Percentiles rank a stretch among this genome's conserved stretches.
Conservation (phyloP, 1,139 yeast species). For the Pichia cactophila region DNA sequence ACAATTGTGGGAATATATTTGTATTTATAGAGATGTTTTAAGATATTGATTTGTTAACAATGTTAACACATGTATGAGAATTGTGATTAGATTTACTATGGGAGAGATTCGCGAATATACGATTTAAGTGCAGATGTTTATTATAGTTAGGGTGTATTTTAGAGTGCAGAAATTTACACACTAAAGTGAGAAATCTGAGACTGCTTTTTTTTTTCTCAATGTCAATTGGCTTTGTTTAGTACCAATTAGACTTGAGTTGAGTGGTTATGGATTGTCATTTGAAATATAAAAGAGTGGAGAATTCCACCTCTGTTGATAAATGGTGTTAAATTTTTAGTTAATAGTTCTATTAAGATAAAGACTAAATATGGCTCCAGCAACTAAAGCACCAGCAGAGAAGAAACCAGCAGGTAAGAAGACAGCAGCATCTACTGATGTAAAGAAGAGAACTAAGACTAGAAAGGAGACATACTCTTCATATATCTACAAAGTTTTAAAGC, state of each 20-base stretch:
- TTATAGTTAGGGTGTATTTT: neutral
- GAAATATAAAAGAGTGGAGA: neutral
- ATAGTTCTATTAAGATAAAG: no score
- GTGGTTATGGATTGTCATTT: neutral
- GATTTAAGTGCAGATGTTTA: neutral
- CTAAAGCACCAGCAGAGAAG: slow-evolving; percentile 98
- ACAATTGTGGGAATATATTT: neutral
- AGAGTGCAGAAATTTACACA: neutral
- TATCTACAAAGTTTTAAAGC: slow-evolving; percentile 97
- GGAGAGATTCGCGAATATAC: neutral
- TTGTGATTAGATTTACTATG: neutral
- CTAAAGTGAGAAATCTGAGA: neutral
- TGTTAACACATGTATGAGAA: no score
- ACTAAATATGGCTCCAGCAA: slow-evolving; percentile 85
- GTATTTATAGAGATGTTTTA: neutral
- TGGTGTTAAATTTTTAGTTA: no score
- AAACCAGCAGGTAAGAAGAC: slow-evolving; percentile 97
- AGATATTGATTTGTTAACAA: neutral
- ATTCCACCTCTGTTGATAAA: neutral
- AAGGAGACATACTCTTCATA: slow-evolving; percentile 98
- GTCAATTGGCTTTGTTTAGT: neutral
- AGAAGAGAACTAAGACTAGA: slow-evolving; percentile 96
- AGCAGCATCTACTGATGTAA: slow-evolving; percentile 65
- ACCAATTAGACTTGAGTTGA: no score
- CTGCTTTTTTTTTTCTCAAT: neutral